These are phyloP conservation scores for Phaffomyces antillensis DNA, from an alignment of 805 yeast species.

Conservation along the genomic window DNA sequence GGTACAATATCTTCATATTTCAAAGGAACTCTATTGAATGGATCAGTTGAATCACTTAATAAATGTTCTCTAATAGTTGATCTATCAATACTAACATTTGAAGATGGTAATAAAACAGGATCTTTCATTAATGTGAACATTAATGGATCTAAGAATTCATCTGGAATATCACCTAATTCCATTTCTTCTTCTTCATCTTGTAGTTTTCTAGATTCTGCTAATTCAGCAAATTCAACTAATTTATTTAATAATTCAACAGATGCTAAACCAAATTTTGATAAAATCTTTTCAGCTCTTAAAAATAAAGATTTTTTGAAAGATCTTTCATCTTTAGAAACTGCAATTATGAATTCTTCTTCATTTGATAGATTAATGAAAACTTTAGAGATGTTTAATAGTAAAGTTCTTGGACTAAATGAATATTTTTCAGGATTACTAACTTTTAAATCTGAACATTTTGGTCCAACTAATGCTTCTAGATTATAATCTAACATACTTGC, in stretches of 20 bases:
- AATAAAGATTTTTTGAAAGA: constrained; percentile 69
- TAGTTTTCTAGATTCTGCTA: constrained; percentile 54
- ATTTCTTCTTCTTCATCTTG: constrained; percentile 75
- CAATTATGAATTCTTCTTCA: constrained; percentile 59
- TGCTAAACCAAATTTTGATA: constrained; percentile 48
- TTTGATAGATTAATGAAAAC: constrained; percentile 67
- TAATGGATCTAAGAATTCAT: constrained; percentile 92
- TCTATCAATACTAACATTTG: constrained; percentile 79
- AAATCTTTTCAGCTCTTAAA: constrained; percentile 60
- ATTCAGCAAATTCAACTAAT: constrained; percentile 49
- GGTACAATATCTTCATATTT: constrained; percentile 84
- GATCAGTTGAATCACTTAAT: constrained; percentile 92
- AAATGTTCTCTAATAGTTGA: constrained; percentile 90
- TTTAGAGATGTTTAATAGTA: constrained; percentile 62
- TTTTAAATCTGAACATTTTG: constrained; percentile 81
- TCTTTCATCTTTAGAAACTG: constrained; percentile 88
- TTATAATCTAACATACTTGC: constrained; percentile 96
- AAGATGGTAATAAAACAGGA: constrained; percentile 90
- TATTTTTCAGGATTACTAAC: constrained; percentile 80
- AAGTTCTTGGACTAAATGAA: constrained; percentile 70
- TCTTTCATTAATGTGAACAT: constrained; percentile 95
- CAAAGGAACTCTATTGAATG: constrained; percentile 90
- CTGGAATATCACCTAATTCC: constrained; percentile 92
- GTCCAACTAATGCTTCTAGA: constrained; percentile 88
- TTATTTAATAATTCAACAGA: constrained; percentile 45